A percentile compares a stretch with the other conserved stretches of the same genome.
These are phyloP conservation scores for Aplosporella prunicola DNA, from an alignment of 2,329 filamentous ascomycete species.

Conservation along the genomic window DNA sequence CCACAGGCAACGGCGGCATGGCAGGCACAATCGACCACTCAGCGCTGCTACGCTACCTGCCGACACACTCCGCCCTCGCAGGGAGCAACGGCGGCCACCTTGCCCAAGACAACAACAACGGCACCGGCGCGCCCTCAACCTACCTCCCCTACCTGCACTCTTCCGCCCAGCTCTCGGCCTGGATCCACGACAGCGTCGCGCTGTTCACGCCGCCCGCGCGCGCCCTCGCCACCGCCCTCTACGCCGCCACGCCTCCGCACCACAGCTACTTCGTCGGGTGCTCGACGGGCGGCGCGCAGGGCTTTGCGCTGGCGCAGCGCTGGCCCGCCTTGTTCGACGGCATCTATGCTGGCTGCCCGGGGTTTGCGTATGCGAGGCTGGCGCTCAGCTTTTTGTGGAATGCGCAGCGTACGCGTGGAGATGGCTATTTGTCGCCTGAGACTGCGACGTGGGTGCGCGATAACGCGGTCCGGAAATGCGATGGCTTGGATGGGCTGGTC, in stretches of 20 bases:
- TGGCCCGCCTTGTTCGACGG: conserved; percentile 14
- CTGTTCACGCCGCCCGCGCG: conserved; percentile 12
- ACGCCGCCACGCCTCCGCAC: not conserved
- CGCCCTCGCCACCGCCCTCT: conserved; percentile 5
- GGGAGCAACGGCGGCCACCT: conserved; percentile 12
- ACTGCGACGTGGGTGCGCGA: conserved; percentile 26
- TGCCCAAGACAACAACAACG: conserved; percentile 8
- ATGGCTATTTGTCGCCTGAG: too few relatives aligned
- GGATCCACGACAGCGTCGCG: conserved; percentile 13
- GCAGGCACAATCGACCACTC: conserved; percentile 10
- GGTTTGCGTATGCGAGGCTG: conserved; percentile 13
- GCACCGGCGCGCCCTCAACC: conserved; percentile 7
- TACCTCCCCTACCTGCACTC: conserved; percentile 13
- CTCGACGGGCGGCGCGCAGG: conserved; percentile 14
- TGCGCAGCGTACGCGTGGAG: conserved; percentile 11
- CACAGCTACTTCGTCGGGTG: conserved; percentile 14
- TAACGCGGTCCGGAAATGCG: too few relatives aligned
- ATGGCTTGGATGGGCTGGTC: conserved; percentile 29
- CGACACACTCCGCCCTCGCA: conserved; percentile 12
- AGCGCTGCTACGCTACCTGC: conserved; percentile 11
- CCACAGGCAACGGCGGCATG: conserved; percentile 11
- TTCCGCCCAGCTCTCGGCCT: conserved; percentile 9
- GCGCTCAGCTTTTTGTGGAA: conserved; percentile 14
- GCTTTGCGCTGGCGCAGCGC: conserved; percentile 13
- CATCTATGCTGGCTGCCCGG: conserved; percentile 13